Base-by-base conservation (phyloP, 805 yeast species). In the Metschnikowia cerradonensis region DNA sequence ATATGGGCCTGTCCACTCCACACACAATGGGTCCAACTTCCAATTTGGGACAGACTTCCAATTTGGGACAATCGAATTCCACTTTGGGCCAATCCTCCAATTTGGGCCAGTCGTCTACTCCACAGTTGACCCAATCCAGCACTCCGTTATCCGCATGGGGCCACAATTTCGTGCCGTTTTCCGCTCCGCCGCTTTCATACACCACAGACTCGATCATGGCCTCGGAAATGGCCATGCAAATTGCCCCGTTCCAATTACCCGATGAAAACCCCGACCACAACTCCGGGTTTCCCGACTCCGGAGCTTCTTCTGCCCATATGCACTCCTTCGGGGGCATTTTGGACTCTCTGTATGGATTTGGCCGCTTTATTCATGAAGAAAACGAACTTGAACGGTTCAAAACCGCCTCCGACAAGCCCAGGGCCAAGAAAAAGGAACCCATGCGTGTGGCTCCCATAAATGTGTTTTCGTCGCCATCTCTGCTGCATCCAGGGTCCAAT, bases 81-180 rank as follows among this genome's bases (percentile, higher is more conserved):
- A 23, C 26, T 23, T 23, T 23, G 5, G 30, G 30, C 10, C 30
- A 7, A 26, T 26, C 30, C 2, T 26, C 30, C 48, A 34, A 57
- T 40, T 31, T 59, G 52, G 31, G 47, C 45, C 47, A 51, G 54
- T 53, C 61, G 48, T 26, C 30, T 8, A 26, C 30, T 26, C 30
- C 30, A 13, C 30, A 26, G 4, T 37, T 37, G 40, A 13, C 26
- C 5, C 40, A 37, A 8, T 37, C 40, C 11, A 13, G 30, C 14
- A 37, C 77, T 14, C 77, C 77, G 13, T 52, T 63, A 6, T 63
- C 61, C 50, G 70, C 78, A 6, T 69, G 74, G 72, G 64, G 64
- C 45, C 61, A 54, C 50, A 60, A 51, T 31, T 68, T 64, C 43
- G 53, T 69, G 20, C 75, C 75, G 1, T 60, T 65, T 30, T 61